These are phyloP conservation scores for Gastrolobium villosum DNA, from an alignment of 306 rosid species.

Conservation along the genomic window DNA sequence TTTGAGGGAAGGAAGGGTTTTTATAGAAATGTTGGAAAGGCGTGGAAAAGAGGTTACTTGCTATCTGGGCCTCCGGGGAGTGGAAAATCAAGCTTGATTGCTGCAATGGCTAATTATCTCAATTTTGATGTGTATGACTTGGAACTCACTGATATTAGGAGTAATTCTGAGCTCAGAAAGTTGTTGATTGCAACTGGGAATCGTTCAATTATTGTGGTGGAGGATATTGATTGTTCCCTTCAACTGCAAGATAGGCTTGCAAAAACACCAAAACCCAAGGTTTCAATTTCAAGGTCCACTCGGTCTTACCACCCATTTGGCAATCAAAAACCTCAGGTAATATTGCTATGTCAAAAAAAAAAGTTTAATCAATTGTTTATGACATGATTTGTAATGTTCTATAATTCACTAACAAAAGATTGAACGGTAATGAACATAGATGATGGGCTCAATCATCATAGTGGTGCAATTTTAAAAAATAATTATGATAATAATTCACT, in stretches of 20 bases:
- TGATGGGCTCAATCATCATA: too few species aligned
- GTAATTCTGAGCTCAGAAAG: conserved; percentile 47
- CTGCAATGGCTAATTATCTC: conserved; percentile 53
- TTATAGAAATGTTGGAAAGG: conserved; percentile 54
- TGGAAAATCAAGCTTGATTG: conserved; percentile 55
- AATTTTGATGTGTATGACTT: conserved; percentile 52
- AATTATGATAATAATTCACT: too few species aligned
- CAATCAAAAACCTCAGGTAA: conserved; percentile 24
- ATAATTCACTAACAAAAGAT: too few species aligned
- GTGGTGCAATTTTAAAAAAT: too few species aligned
- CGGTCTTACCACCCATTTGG: not conserved
- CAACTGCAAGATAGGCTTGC: conserved; percentile 24
- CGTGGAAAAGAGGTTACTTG: conserved; percentile 58
- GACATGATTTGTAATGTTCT: too few species aligned
- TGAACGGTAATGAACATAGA: too few species aligned
- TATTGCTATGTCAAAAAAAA: not conserved
- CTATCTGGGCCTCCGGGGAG: conserved; percentile 55
- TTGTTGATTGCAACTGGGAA: conserved; percentile 40
- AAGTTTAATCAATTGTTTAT: too few species aligned
- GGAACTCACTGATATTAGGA: conserved; percentile 43
- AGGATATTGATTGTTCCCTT: conserved; percentile 52
- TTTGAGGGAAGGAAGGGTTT: conserved; percentile 48
- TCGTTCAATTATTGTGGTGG: conserved; percentile 49
- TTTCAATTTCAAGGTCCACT: not conserved
- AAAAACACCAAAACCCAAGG: not conserved